Conservation (phyloP, 257 asterid species). For the Fraxinus cuspidata region DNA sequence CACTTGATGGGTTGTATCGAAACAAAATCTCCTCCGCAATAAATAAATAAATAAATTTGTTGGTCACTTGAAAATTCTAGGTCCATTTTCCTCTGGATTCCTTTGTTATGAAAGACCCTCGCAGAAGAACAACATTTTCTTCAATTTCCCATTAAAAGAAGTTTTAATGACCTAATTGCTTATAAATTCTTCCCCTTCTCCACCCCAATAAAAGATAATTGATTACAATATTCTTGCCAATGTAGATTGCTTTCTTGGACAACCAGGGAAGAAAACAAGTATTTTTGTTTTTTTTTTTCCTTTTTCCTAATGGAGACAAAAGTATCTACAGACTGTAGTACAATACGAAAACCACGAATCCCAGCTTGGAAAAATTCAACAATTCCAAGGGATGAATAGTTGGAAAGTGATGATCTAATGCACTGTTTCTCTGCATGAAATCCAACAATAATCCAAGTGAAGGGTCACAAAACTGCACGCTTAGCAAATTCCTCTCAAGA, state of each 20-base stretch:
- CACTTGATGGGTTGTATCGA: no score
- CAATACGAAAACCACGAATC: neutral
- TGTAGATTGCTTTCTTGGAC: neutral
- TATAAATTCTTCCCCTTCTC: neutral
- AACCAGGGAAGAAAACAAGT: neutral
- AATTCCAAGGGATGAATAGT: neutral
- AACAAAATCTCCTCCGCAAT: no score
- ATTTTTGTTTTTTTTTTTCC: no score
- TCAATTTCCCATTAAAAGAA: neutral
- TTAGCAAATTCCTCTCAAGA: no score
- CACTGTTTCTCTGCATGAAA: no score
- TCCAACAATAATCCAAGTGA: no score
- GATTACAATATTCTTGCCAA: neutral
- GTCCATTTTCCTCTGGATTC: slow-evolving; percentile 2
- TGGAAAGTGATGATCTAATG: no score
- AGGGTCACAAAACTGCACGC: no score
- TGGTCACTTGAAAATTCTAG: no score
- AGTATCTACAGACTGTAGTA: neutral
- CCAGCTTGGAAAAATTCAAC: neutral
- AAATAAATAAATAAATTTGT: no score
- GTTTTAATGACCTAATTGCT: neutral
- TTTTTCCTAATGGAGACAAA: neutral
- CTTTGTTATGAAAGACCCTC: neutral
- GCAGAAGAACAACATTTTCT: neutral
- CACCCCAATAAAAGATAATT: neutral